Conservation (phyloP, 2,329 filamentous ascomycete genomes). For the Epichloe baconii region DNA sequence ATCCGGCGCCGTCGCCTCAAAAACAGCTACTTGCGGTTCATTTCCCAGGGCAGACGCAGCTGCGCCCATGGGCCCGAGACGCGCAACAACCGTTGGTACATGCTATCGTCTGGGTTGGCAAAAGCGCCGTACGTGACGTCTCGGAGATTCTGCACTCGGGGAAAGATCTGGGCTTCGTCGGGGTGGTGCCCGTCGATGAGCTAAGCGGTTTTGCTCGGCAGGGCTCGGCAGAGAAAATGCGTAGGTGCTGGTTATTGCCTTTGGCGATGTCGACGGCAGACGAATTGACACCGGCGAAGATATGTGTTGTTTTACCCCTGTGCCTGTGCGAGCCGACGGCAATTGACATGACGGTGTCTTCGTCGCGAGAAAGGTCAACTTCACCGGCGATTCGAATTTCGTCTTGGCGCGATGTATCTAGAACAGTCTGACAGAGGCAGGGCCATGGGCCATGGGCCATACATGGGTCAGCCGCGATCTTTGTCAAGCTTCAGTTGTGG, state of each 20-base stretch:
- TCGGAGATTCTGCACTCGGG: slow-evolving; percentile 32
- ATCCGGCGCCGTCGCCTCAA: slow-evolving; percentile 42
- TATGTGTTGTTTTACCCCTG: slow-evolving; percentile 38
- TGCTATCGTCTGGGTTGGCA: slow-evolving; percentile 31
- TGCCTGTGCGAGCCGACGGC: slow-evolving; percentile 51
- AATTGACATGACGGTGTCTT: slow-evolving; percentile 81
- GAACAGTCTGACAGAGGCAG: slow-evolving; percentile 41
- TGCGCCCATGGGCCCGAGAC: slow-evolving; percentile 56
- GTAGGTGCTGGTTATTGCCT: slow-evolving; percentile 74
- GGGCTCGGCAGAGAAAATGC: slow-evolving; percentile 52
- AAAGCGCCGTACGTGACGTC: slow-evolving; percentile 42
- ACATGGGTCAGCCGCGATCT: not conserved
- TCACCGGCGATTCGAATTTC: slow-evolving; percentile 55
- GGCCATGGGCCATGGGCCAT: not conserved
- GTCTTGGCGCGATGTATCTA: slow-evolving; percentile 55
- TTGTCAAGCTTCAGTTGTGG: not conserved
- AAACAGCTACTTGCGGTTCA: slow-evolving; percentile 66
- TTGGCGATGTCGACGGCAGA: slow-evolving; percentile 56
- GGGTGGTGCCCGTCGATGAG: slow-evolving; percentile 15
- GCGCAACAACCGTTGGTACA: slow-evolving; percentile 47
- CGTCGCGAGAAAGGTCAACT: slow-evolving; percentile 65
- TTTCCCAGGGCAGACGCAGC: slow-evolving; percentile 67
- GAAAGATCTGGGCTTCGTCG: slow-evolving; percentile 2
- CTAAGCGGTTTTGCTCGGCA: slow-evolving; percentile 17
- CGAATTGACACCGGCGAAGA: slow-evolving; percentile 75